Percentiles rank a stretch among this genome's conserved stretches.
Evolutionary conservation across 2,329 filamentous ascomycete genomes (phyloP).

Genomic region (Sphaceloma murrayae): DNA sequence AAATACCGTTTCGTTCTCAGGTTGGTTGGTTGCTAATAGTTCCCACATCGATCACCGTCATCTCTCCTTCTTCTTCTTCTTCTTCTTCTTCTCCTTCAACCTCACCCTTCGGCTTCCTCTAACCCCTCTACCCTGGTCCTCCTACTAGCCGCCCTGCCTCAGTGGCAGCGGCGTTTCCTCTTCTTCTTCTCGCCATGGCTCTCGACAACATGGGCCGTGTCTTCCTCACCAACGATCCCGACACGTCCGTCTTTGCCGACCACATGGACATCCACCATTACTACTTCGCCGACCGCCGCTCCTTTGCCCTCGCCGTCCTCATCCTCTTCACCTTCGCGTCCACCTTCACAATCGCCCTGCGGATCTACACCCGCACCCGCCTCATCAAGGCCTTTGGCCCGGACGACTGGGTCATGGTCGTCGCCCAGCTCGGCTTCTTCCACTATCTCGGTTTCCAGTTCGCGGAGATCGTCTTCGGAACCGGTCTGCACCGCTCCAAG

Average conservation of each 20-base stretch:
- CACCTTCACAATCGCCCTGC: slow-evolving; percentile 29
- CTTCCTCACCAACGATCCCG: slow-evolving; percentile 3
- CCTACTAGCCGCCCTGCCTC: background rate
- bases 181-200: slow-evolving; percentile 1
- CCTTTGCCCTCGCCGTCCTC: background rate
- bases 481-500: slow-evolving; percentile 23
- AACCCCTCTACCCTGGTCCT: background rate
- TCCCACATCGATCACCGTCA: slow-evolving; percentile 1
- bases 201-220: slow-evolving; percentile 9
- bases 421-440: slow-evolving; percentile 27
- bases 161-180: background rate
- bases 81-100: slow-evolving; percentile 8
- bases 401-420: slow-evolving; percentile 31
- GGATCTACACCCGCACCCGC: slow-evolving; percentile 29
- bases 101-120: background rate
- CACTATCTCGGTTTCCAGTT: slow-evolving; percentile 29
- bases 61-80: background rate
- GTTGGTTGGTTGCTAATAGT: too few species aligned
- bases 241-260: slow-evolving; percentile 6
- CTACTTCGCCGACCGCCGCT: background rate
- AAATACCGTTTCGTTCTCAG: too few species aligned
- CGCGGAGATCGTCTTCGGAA: slow-evolving; percentile 27
- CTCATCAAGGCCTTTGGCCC: slow-evolving; percentile 24
- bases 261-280: slow-evolving; percentile 3
- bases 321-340: slow-evolving; percentile 27